Percentiles rank a stretch among this genome's conserved stretches.
Conservation (phyloP, 768 basidiomycete species). For the Filobasidium floriforme region DNA sequence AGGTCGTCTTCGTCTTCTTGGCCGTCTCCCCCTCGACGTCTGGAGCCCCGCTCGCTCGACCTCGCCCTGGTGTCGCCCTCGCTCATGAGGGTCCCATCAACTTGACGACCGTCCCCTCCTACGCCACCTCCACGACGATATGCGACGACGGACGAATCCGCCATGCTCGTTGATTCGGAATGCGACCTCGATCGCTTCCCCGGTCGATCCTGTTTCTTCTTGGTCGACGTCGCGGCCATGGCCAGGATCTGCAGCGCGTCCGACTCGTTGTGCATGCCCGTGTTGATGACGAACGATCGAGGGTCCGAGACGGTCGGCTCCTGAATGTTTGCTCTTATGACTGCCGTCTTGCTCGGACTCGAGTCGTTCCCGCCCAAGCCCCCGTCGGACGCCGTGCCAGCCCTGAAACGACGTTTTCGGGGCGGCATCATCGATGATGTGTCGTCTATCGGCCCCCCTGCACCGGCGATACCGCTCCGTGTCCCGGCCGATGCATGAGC, state of each 20-base stretch:
- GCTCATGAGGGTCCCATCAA: no score
- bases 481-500: no score
- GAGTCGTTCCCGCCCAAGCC: background rate
- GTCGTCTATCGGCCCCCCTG: no score
- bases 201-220: slow-evolving; percentile 22
- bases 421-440: no score
- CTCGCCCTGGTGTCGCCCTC: no score
- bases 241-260: slow-evolving; percentile 42
- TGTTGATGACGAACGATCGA: slow-evolving; percentile 33
- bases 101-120: background rate
- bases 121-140: background rate
- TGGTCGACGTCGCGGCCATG: slow-evolving; percentile 28
- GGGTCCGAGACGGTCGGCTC: slow-evolving; percentile 29
- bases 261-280: slow-evolving; percentile 40
- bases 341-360: background rate
- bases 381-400: background rate
- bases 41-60: background rate
- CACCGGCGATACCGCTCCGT: no score
- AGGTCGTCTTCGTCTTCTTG: slow-evolving; percentile 1
- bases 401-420: background rate
- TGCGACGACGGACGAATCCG: background rate
- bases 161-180: background rate
- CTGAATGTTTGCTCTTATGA: no score
- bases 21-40: slow-evolving; percentile 5
- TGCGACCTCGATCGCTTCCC: slow-evolving; percentile 6